These are phyloP conservation scores for Botryosphaeria dothidea DNA, from an alignment of 2,329 filamentous ascomycete genomes.

Conservation along the genomic window DNA sequence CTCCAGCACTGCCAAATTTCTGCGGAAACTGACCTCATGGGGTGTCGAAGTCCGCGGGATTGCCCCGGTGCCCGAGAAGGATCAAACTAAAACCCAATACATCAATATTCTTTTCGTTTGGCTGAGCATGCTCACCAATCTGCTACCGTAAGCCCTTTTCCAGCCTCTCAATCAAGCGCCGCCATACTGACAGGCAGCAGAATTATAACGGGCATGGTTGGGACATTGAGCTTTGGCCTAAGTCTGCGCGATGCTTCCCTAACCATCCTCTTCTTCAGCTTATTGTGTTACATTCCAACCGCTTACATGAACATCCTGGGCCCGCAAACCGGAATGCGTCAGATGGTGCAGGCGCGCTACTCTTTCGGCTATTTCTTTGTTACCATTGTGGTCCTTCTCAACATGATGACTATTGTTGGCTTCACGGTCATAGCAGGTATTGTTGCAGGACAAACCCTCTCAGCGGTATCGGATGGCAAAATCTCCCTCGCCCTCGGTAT, in stretches of 20 bases:
- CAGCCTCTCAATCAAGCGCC: no score
- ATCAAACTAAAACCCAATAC: conserved; percentile 55
- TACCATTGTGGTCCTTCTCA: conserved; percentile 61
- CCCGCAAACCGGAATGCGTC: conserved; percentile 61
- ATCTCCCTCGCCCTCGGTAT: conserved; percentile 60
- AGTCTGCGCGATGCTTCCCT: conserved; percentile 58
- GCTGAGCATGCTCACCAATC: conserved; percentile 59
- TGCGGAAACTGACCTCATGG: neutral
- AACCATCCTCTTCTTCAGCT: conserved; percentile 64
- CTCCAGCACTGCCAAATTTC: neutral
- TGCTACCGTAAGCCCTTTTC: conserved; percentile 59
- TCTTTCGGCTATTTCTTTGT: conserved; percentile 62
- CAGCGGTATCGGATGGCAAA: conserved; percentile 34
- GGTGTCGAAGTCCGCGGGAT: conserved; percentile 47
- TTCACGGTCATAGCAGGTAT: conserved; percentile 65
- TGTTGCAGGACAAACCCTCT: conserved; percentile 55
- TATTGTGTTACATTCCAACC: conserved; percentile 56
- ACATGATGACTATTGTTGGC: conserved; percentile 63
- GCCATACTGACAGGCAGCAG: conserved; percentile 27
- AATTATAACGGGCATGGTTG: conserved; percentile 65
- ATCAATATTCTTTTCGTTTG: conserved; percentile 62
- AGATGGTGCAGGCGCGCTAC: conserved; percentile 66
- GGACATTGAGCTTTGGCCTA: conserved; percentile 57
- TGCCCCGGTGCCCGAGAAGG: conserved; percentile 56
- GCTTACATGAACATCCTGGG: conserved; percentile 61